Evolutionary conservation across 2,329 filamentous ascomycete species (phyloP), one percentile per base, ranked within the genome.

Genomic region (Ceratocystis diversiconidia): DNA sequence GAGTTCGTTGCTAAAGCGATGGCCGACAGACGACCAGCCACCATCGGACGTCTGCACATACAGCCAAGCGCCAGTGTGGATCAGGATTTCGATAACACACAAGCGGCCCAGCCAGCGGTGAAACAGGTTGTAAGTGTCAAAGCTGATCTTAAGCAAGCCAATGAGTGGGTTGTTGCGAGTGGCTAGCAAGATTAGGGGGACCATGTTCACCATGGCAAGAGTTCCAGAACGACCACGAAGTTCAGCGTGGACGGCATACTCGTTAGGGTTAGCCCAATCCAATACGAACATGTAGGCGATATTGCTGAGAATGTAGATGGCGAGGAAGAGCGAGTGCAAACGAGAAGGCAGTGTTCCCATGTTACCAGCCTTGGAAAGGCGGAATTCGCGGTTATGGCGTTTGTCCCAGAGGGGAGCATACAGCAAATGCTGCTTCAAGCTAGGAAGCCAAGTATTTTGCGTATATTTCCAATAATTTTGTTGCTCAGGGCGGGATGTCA

Each of bases 91-190:
- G 15, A 89, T 75, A 19, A 87, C 80, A 30, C 88, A 86, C 67
- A 91, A 89, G 48, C 88, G 84, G 70, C 88, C 88, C 69, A 90
- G 82, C 88, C 88, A 92, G 68, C 89, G 83, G 75, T 92, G 88
- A 66, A 92, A 79, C 68, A 92, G 76, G 76, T 92, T 92, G 79
- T 89, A 91, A 0, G 87, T 90, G 74, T 92, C 88, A 73, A 91
- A 92, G 3, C 86, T 89, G 69, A 92, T 85, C 68, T 85, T 84
- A 64, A 89, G 79, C 69, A 88, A 77, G 68, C 79, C 79, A 72
- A 92, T 90, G 69, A 92, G 78, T 25, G 87, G 87, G 75, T 92
- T 92, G 77, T 91, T 92, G 70, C 88, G 81, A 52, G 86, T 85
- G 60, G 87, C 86, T 73, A 91, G 79, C 62, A 91, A 74, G 75